phyloP scores from a whole-genome alignment of 345 rosid genomes.

The Populus davidiana region DNA sequence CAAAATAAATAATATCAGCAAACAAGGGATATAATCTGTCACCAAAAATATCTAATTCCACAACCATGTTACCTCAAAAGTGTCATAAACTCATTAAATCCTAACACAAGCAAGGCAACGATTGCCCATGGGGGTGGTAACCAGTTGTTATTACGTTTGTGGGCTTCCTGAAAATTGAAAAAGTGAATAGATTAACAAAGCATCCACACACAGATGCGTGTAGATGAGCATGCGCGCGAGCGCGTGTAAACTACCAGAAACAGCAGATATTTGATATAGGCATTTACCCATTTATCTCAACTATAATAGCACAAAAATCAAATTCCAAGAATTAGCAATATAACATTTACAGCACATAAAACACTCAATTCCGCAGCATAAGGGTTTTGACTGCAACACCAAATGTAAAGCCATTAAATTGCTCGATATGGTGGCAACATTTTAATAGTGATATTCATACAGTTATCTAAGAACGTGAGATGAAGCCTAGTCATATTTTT shows the following conservation, averaged over 20 bases:
- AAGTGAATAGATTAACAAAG: not conserved
- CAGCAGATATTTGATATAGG: too few species aligned
- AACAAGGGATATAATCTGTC: not conserved
- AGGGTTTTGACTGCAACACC: not conserved
- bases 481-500: not conserved
- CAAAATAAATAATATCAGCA: slow-evolving; percentile 14
- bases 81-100: slow-evolving; percentile 98
- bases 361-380: not conserved
- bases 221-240: too few species aligned
- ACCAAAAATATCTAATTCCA: slow-evolving; percentile 5
- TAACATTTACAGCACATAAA: not conserved
- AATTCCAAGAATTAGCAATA: not conserved
- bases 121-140: slow-evolving; percentile 99
- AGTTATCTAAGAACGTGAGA: not conserved
- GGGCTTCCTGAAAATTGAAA: slow-evolving; percentile 77
- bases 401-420: not conserved
- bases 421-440: not conserved
- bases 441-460: not conserved
- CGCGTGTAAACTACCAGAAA: too few species aligned
- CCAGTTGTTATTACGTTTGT: slow-evolving; percentile 91
- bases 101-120: slow-evolving; percentile 69
- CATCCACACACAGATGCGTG: not conserved
- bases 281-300: not conserved
- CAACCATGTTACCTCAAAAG: slow-evolving; percentile 62
- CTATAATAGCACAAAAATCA: not conserved